phyloP scores from a whole-genome alignment of 495 filamentous ascomycete species.

The Aspergillus kassunensis region DNA sequence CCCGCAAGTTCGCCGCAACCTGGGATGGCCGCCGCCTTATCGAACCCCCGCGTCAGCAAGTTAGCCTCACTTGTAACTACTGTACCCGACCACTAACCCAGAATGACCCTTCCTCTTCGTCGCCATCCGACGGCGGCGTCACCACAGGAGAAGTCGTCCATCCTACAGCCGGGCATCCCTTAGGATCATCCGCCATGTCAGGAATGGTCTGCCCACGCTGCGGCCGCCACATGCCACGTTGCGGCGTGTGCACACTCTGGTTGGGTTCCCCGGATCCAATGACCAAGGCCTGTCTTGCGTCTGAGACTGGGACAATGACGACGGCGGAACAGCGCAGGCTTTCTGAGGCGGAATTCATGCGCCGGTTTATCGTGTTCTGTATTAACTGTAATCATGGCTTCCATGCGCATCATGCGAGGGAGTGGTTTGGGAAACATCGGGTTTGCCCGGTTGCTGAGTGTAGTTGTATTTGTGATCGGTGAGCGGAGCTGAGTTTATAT shows the following conservation, averaged over 20 bases:
- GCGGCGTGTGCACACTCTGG: conserved; percentile 80
- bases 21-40: conserved; percentile 62
- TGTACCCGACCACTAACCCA: conserved; percentile 59
- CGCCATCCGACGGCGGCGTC: conserved; percentile 28
- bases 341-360: conserved; percentile 37
- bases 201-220: conserved; percentile 76
- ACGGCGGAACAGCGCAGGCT: conserved; percentile 28
- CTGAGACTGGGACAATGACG: too few species aligned
- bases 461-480: conserved; percentile 67
- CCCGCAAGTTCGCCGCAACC: conserved; percentile 57
- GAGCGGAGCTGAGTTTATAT: too few species aligned
- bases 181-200: conserved; percentile 35
- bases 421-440: conserved; percentile 78
- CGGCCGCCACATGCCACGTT: conserved; percentile 82
- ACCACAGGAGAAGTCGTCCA: conserved; percentile 38
- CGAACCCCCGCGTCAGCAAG: conserved; percentile 64
- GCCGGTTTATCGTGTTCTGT: conserved; percentile 70
- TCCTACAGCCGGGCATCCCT: conserved; percentile 34
- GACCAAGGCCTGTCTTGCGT: conserved; percentile 50
- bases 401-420: conserved; percentile 80
- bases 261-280: conserved; percentile 75
- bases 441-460: conserved; percentile 91
- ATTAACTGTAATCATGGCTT: conserved; percentile 84
- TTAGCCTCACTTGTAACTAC: conserved; percentile 78
- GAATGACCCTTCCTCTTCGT: conserved; percentile 36